Evolutionary conservation across 1,284 basidiomycete species (phyloP), one percentile per base, ranked within the genome.

Genomic region (Abortiporus biennis): DNA sequence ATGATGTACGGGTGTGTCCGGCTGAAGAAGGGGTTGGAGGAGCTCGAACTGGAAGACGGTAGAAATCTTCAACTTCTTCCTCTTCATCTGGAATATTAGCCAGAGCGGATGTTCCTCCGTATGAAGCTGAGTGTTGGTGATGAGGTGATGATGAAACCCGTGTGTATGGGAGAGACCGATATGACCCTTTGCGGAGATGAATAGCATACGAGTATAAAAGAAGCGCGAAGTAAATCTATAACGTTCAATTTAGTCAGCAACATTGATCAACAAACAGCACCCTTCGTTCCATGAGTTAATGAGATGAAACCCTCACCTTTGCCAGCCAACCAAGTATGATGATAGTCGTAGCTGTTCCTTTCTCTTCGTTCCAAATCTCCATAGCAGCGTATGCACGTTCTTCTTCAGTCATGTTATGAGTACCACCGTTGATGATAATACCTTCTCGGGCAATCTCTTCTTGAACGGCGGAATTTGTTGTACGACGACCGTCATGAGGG

Each of bases 161-260:
- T 25, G 78, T 74, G 47, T 74, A 72, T 3, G 91, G 87, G 33
- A 97, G 79, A 13, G 82, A 71, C 54, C 88, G 85, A 61, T 96
- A 98, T 11, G 92, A 89, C 36, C 91, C 90, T 56, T 87, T 86
- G 29, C 94, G 87, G 36, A 99, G 81, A 62, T 98, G 95, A 1
- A 83, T 72, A 2, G 94, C 93, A 62, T 92, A 98, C 8, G 95
- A 97, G 64, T 98, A 99, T 25, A 99, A 69, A 29, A 95, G 66
- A 23, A 90, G 66, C 29, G 89, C 86, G 64, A 98, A 94, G 70
- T 97, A 99, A 50, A 96, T 72, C 94, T 97, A 30, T 21, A 13
- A 16, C 21, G 21, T 19, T 39, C 36, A 15, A 24, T 11, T 15
- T 42, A 33, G 22, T 13, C 17, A 42, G 15, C 36, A 8, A 24